These are phyloP conservation scores for Sambucus nigra DNA, from an alignment of 129 eudicot genomes.

Conservation along the genomic window DNA sequence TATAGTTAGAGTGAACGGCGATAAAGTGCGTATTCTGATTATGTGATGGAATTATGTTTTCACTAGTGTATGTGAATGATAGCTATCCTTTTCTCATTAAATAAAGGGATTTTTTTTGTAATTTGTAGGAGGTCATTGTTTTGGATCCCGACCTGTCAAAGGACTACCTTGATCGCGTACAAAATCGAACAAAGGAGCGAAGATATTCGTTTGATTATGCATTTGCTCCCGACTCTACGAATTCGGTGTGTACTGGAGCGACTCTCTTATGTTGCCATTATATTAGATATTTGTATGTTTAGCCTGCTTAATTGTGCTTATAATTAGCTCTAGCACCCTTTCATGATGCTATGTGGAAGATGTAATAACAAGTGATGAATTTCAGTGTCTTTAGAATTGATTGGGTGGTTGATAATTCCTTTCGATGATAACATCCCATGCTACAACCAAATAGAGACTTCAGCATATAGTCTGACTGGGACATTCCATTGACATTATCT, in stretches of 20 bases:
- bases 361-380: neutral
- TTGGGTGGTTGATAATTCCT: neutral
- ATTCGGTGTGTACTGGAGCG: slow-evolving; percentile 54
- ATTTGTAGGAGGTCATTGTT: slow-evolving; percentile 61
- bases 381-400: neutral
- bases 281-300: too few species aligned
- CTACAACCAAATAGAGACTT: too few species aligned
- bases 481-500: too few species aligned
- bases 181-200: slow-evolving; percentile 75
- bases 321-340: neutral
- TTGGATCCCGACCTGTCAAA: slow-evolving; percentile 91
- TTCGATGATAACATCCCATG: neutral
- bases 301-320: neutral
- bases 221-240: slow-evolving; percentile 54
- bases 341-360: neutral
- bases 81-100: neutral
- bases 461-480: too few species aligned
- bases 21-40: slow-evolving; percentile 33
- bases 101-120: neutral
- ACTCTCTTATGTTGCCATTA: too few species aligned
- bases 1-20: slow-evolving; percentile 59
- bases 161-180: slow-evolving; percentile 77
- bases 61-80: neutral
- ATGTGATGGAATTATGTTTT: slow-evolving; percentile 7
- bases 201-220: slow-evolving; percentile 74